Evolutionary conservation across 768 basidiomycete species (phyloP), one percentile per base, ranked within the genome.

Genomic region (Chalciporus pseudorubinellus): DNA sequence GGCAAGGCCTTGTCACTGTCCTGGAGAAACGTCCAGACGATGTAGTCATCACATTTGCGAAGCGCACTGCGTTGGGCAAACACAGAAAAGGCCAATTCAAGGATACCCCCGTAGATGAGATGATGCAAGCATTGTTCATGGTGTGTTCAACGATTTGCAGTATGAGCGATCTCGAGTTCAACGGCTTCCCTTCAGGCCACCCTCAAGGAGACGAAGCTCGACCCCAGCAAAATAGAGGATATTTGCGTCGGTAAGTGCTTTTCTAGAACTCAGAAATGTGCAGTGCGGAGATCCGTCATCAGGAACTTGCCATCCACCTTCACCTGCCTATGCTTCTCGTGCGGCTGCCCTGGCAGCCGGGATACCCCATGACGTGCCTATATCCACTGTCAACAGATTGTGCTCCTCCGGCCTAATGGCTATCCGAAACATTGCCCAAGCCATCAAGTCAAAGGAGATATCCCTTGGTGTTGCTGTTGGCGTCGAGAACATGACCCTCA

Each of bases 321-420:
- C 87, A 1, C 89, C 88, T 20, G 77, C 84, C 53, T 94, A 87
- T 66, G 74, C 90, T 39, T 92, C 93, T 9, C 77, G 93, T 28
- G 89, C 92, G 41, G 92, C 93, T 24, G 89, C 90, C 5, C 77
- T 95, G 38, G 83, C 89, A 29, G 92, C 93, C 22, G 94, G 93
- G 12, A 88, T 97, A 57, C 95, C 94, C 3, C 78, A 86, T 48
- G 74, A 85, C 56, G 85, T 92, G 13, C 88, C 95, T n/a, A 79
- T 98, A 55, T 89, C 89, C 19, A 87, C 89, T 11, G 83, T 98
- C 48, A 99, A 99, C 70, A 78, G 95, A 50, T 80, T 98, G 44
- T 99, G 95, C 70, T 90, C 93, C 2, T 95, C 93, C 0, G 94
- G 95, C 20, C 77, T 98, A 44, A 92, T 95, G 81, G 87, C 95